These are phyloP conservation scores for Penicillium brasilianum DNA, from an alignment of 2,329 filamentous ascomycete genomes.

Conservation along the genomic window DNA sequence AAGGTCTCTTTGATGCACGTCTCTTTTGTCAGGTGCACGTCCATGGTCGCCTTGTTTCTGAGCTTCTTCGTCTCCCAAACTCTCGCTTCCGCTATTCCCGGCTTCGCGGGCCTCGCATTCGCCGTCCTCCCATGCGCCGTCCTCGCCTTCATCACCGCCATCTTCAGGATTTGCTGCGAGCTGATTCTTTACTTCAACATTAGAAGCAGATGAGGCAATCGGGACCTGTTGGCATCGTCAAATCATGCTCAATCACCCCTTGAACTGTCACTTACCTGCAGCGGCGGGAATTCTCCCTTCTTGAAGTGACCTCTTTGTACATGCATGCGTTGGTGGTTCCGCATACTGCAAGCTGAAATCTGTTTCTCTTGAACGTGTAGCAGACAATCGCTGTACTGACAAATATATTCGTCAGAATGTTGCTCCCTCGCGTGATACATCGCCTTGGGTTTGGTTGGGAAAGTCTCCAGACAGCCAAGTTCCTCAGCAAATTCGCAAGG, in stretches of 20 bases:
- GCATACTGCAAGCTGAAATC: neutral
- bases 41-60: too few species aligned
- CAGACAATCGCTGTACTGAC: neutral
- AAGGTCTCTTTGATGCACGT: neutral
- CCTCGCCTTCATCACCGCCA: slow-evolving; percentile 1
- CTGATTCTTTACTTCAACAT: neutral
- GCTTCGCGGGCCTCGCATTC: too few species aligned
- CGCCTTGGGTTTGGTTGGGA: neutral
- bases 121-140: too few species aligned
- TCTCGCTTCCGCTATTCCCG: neutral
- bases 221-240: slow-evolving; percentile 5
- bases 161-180: neutral
- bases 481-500: too few species aligned
- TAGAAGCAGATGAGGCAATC: neutral
- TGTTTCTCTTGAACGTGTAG: neutral
- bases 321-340: neutral
- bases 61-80: slow-evolving; percentile 4
- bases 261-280: slow-evolving; percentile 3
- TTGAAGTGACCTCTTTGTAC: slow-evolving; percentile 1
- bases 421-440: neutral
- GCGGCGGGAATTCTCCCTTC: neutral
- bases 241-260: slow-evolving; percentile 1
- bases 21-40: neutral
- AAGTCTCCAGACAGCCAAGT: neutral
- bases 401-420: neutral